A percentile compares a stretch with the other conserved stretches of the same genome.
These are phyloP conservation scores for Tephrocybe sp. DNA, from an alignment of 768 basidiomycete species.

Conservation along the genomic window DNA sequence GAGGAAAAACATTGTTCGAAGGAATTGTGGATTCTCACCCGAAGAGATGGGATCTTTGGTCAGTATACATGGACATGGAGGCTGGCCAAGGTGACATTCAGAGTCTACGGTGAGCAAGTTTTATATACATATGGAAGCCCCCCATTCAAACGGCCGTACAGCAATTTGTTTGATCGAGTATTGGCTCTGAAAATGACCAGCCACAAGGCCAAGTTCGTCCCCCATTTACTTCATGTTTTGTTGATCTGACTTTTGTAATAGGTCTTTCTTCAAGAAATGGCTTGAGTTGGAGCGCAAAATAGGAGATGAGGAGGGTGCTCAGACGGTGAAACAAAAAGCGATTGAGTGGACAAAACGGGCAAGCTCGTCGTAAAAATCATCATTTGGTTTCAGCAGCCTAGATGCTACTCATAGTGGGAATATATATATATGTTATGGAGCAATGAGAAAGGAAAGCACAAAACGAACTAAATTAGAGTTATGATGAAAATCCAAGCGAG, in stretches of 20 bases:
- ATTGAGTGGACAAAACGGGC: slow-evolving; percentile 86
- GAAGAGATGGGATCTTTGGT: slow-evolving; percentile 95
- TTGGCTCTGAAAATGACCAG: slow-evolving; percentile 85
- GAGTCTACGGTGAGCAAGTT: slow-evolving; percentile 58
- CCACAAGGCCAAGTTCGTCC: slow-evolving; percentile 90
- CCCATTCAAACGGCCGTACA: too few species aligned
- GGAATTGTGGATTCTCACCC: slow-evolving; percentile 95
- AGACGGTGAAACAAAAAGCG: slow-evolving; percentile 82
- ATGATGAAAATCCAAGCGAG: slow-evolving; percentile 54
- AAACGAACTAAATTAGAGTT: slow-evolving; percentile 30
- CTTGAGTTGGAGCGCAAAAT: slow-evolving; percentile 80
- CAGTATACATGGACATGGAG: slow-evolving; percentile 96
- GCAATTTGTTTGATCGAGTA: slow-evolving; percentile 85
- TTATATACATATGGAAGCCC: background rate
- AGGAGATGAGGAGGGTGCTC: slow-evolving; percentile 83
- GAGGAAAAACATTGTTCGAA: slow-evolving; percentile 94
- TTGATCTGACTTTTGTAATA: slow-evolving; percentile 25
- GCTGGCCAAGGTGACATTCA: slow-evolving; percentile 76
- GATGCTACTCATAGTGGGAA: slow-evolving; percentile 30
- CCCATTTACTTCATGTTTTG: slow-evolving; percentile 1
- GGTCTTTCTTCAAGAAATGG: slow-evolving; percentile 98
- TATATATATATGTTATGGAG: slow-evolving; percentile 31
- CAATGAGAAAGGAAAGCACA: slow-evolving; percentile 26
- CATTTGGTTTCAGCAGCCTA: slow-evolving; percentile 21
- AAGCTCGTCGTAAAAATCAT: slow-evolving; percentile 32